These are phyloP conservation scores for Elaeagnus macrophylla DNA, from an alignment of 306 rosid genomes.

Conservation along the genomic window DNA sequence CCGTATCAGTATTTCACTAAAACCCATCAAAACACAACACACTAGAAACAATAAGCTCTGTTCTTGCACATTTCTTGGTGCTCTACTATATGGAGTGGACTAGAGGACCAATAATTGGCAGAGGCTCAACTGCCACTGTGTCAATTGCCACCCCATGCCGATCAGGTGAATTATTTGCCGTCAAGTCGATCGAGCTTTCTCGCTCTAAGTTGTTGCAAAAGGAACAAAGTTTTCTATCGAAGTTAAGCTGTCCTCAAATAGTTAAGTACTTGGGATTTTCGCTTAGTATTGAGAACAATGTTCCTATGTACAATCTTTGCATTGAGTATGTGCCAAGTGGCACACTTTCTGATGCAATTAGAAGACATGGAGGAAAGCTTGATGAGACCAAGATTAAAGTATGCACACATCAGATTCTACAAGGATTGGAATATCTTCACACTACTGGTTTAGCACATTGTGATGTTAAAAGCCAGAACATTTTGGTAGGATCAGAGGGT, in stretches of 20 bases:
- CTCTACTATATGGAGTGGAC: conserved; percentile 29
- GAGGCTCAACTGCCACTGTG: conserved; percentile 42
- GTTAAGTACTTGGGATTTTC: conserved; percentile 36
- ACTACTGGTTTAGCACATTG: conserved; percentile 33
- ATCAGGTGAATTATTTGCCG: conserved; percentile 34
- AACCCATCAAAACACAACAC: background rate
- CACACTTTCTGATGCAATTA: conserved; percentile 30
- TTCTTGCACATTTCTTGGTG: background rate
- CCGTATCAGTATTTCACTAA: background rate
- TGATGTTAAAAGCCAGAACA: conserved; percentile 42
- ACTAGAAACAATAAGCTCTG: background rate
- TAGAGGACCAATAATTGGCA: conserved; percentile 36
- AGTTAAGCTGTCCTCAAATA: conserved; percentile 25
- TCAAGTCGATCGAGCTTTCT: conserved; percentile 34
- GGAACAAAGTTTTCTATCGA: conserved; percentile 35
- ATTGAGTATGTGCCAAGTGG: conserved; percentile 40
- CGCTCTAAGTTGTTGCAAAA: conserved; percentile 22
- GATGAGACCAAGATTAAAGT: conserved; percentile 23
- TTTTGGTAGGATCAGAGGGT: conserved; percentile 22
- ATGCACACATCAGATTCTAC: conserved; percentile 35
- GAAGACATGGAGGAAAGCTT: conserved; percentile 23
- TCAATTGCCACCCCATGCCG: conserved; percentile 19
- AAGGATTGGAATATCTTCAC: conserved; percentile 43
- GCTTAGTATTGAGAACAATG: conserved; percentile 9
- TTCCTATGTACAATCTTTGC: conserved; percentile 29